Conservation (phyloP, 1,284 basidiomycete species). For the Abortiporus biennis region DNA sequence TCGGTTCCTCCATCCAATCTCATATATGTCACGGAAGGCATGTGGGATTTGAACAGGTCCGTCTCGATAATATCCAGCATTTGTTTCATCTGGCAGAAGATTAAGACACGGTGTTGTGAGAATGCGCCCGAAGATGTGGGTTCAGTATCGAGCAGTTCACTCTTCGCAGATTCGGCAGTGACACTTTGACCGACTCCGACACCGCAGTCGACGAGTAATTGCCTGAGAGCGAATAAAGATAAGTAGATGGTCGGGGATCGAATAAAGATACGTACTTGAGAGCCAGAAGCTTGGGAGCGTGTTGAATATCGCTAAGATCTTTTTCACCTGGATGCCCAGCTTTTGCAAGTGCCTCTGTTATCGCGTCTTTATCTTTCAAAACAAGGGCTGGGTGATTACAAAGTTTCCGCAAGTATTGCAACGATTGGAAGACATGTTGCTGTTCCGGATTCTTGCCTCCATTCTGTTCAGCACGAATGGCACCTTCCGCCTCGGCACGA, state of each 20-base stretch:
- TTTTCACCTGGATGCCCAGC: slow-evolving; percentile 34
- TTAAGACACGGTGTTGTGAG: slow-evolving; percentile 94
- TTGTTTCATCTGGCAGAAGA: slow-evolving; percentile 99
- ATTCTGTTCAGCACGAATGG: slow-evolving; percentile 42
- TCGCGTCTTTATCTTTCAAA: slow-evolving; percentile 63
- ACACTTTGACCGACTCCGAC: slow-evolving; percentile 62
- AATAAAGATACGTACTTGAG: slow-evolving; percentile 54
- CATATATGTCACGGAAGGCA: slow-evolving; percentile 98
- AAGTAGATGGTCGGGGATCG: slow-evolving; percentile 4
- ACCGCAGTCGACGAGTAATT: slow-evolving; percentile 92
- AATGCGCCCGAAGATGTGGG: slow-evolving; percentile 56
- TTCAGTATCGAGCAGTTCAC: slow-evolving; percentile 55
- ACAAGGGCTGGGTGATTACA: slow-evolving; percentile 97
- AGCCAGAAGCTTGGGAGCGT: slow-evolving; percentile 94
- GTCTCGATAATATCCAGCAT: slow-evolving; percentile 98
- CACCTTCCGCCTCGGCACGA: slow-evolving; percentile 57
- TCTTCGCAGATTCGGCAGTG: slow-evolving; percentile 49
- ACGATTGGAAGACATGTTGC: slow-evolving; percentile 90
- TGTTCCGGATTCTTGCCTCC: slow-evolving; percentile 44
- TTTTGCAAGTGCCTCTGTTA: slow-evolving; percentile 58
- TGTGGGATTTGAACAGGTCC: slow-evolving; percentile 85
- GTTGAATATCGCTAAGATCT: slow-evolving; percentile 72
- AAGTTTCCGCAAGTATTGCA: slow-evolving; percentile 96
- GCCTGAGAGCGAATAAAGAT: slow-evolving; percentile 46
- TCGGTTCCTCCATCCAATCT: slow-evolving; percentile 92